Conservation (phyloP, 2,329 filamentous ascomycete species). For the Tolypocladium pustulatum region DNA sequence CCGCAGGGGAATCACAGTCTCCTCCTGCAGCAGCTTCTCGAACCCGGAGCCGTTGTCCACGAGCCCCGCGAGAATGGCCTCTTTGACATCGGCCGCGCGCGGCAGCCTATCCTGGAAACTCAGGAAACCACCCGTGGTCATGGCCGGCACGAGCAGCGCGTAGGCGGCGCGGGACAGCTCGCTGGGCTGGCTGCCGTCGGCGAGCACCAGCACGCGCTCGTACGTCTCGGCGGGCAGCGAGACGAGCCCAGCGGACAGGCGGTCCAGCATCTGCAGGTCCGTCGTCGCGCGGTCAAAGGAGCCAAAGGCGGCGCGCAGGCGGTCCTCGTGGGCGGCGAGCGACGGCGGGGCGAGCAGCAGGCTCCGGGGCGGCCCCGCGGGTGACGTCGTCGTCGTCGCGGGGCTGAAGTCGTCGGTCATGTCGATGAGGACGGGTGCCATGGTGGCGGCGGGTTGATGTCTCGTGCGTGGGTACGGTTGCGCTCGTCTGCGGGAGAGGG, state of each 20-base stretch:
- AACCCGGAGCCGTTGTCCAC: constrained; percentile 55
- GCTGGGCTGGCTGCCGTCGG: constrained; percentile 52
- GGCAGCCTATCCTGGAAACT: constrained; percentile 58
- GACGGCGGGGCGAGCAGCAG: constrained; percentile 87
- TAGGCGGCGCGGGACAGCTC: constrained; percentile 56
- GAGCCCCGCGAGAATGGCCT: constrained; percentile 77
- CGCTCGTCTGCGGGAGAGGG: neutral
- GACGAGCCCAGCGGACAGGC: constrained; percentile 72
- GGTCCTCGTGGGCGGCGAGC: constrained; percentile 73
- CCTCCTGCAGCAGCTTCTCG: constrained; percentile 57
- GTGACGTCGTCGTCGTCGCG: constrained; percentile 9
- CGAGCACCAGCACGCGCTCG: constrained; percentile 73
- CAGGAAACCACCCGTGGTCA: constrained; percentile 60
- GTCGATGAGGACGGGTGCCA: constrained; percentile 47
- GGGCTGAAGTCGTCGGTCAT: constrained; percentile 42
- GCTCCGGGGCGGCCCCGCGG: constrained; percentile 39
- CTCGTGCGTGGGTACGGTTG: neutral
- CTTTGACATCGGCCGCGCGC: constrained; percentile 43
- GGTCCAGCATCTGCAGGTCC: constrained; percentile 96
- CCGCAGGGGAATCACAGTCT: constrained; percentile 45
- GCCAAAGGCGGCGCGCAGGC: constrained; percentile 59
- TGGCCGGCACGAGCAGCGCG: constrained; percentile 54
- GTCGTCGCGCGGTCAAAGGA: constrained; percentile 65
- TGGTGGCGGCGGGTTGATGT: constrained; percentile 14
- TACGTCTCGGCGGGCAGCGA: constrained; percentile 68